phyloP scores from a whole-genome alignment of 73 alveolate genomes.

The Chromera velia region DNA sequence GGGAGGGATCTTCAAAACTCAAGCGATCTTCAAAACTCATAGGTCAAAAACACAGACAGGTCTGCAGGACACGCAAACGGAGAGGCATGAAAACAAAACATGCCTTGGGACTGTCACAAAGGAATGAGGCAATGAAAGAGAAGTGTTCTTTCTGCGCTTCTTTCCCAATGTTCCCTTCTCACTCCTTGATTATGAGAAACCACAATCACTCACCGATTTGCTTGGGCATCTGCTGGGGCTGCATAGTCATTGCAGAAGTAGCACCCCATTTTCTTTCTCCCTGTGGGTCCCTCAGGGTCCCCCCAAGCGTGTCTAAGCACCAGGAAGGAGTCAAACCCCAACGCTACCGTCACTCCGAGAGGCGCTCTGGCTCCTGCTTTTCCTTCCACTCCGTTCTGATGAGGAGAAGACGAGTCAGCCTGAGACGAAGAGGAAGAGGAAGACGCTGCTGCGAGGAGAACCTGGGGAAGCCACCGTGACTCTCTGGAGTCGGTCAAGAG shows the following conservation, averaged over 20 bases:
- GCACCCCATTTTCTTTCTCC: constrained; percentile 47
- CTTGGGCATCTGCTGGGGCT: constrained; percentile 76
- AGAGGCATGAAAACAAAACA: neutral
- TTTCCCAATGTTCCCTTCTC: neutral
- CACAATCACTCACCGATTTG: neutral
- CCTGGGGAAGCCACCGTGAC: constrained; percentile 90
- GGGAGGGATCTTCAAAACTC: constrained; percentile 6
- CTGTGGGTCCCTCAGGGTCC: too few species aligned
- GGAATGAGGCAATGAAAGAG: too few species aligned
- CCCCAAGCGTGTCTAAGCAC: constrained; percentile 79
- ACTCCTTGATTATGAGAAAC: neutral
- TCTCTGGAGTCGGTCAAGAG: constrained; percentile 86
- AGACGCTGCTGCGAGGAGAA: constrained; percentile 68
- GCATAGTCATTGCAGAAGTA: constrained; percentile 89
- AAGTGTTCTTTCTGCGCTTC: too few species aligned
- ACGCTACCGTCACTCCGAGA: constrained; percentile 79
- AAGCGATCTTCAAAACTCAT: constrained; percentile 7
- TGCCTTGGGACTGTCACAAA: neutral
- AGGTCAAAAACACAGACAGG: neutral
- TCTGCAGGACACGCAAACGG: neutral
- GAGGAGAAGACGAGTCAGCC: neutral
- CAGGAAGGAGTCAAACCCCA: constrained; percentile 86
- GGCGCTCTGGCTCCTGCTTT: neutral
- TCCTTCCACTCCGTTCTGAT: neutral
- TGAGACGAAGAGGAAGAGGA: too few species aligned